Evolutionary conservation across 495 filamentous ascomycete species (phyloP).

Genomic region (Opeltia flavorubescens): DNA sequence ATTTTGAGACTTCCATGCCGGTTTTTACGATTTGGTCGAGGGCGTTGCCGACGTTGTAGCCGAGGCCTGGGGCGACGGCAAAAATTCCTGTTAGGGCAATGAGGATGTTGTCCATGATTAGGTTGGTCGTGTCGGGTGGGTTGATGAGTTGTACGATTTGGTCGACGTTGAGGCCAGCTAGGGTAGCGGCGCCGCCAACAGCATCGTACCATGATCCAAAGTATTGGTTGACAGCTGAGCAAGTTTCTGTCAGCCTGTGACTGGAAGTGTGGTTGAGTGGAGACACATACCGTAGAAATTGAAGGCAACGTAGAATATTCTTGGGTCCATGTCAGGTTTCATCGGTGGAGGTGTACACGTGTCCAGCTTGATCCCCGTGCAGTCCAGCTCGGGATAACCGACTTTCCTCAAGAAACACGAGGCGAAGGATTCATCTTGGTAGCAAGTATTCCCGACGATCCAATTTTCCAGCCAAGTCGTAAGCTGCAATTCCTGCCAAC

Average conservation of each 20-base stretch:
- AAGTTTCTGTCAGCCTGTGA: background rate
- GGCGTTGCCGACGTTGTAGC: background rate
- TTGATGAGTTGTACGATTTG: constrained; percentile 9
- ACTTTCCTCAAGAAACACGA: constrained; percentile 11
- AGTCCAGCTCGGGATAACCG: constrained; percentile 10
- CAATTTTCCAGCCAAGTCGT: constrained; percentile 6
- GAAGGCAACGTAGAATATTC: constrained; percentile 12
- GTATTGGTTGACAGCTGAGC: constrained; percentile 10
- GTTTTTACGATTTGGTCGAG: background rate
- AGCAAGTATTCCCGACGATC: constrained; percentile 4
- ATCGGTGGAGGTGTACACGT: constrained; percentile 9
- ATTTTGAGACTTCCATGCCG: background rate
- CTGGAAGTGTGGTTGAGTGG: background rate
- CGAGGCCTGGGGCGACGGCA: constrained; percentile 5
- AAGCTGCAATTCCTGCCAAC: constrained; percentile 10
- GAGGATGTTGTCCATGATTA: constrained; percentile 8
- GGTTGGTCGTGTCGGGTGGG: constrained; percentile 2
- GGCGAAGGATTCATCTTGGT: constrained; percentile 5
- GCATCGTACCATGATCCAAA: constrained; percentile 14
- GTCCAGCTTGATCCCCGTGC: constrained; percentile 10
- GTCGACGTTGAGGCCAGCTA: constrained; percentile 9
- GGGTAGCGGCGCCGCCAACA: constrained; percentile 3
- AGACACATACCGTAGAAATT: constrained; percentile 10
- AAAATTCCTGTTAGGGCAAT: constrained; percentile 10
- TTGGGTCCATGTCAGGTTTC: constrained; percentile 1